Conservation (phyloP, 345 rosid species). For the Arabidopsis thaliana region DNA sequence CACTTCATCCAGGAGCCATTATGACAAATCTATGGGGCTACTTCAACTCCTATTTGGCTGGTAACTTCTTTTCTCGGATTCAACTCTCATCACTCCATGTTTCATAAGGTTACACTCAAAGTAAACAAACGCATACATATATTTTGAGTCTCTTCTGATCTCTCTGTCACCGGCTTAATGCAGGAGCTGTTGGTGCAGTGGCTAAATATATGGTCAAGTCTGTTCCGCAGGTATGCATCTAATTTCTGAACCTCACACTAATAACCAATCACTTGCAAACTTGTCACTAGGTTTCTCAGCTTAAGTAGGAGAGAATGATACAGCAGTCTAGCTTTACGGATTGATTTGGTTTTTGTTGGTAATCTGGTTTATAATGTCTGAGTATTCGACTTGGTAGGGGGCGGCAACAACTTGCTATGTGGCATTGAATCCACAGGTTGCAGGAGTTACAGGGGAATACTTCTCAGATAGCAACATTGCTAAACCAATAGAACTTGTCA, state of each 20-base stretch:
- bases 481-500: conserved; percentile 49
- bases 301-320: background rate
- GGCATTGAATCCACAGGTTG: conserved; percentile 66
- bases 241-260: conserved; percentile 16
- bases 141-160: background rate
- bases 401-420: conserved; percentile 81
- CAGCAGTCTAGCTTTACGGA: background rate
- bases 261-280: background rate
- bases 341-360: background rate
- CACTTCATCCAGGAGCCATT: conserved; percentile 76
- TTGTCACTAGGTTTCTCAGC: background rate
- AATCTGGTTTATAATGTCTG: background rate
- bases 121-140: background rate
- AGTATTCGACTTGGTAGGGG: conserved; percentile 50
- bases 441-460: conserved; percentile 60
- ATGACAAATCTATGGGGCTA: conserved; percentile 61
- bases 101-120: background rate
- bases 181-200: conserved; percentile 43
- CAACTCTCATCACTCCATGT: background rate
- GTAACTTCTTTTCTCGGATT: conserved; percentile 41
- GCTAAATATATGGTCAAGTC: conserved; percentile 39
- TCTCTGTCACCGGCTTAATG: conserved; percentile 24
- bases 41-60: conserved; percentile 41
- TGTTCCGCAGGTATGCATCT: conserved; percentile 41
- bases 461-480: conserved; percentile 57